Base-by-base conservation (phyloP, 2,329 filamentous ascomycete genomes). In the Dendryphion nanum region DNA sequence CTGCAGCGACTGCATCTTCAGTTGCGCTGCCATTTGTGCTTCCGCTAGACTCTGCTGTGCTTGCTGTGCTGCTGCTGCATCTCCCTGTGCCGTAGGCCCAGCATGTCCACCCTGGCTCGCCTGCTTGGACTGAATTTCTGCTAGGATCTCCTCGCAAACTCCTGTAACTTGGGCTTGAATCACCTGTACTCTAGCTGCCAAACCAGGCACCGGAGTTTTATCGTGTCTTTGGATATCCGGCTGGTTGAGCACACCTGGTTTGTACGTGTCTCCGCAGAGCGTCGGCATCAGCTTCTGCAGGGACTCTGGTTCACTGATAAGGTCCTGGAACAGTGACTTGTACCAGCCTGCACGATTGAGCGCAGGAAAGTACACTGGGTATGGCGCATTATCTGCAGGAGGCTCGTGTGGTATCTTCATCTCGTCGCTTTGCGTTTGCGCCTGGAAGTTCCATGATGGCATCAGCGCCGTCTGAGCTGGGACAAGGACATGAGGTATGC, bases 321-420 rank as follows among this genome's bases (percentile, higher is more conserved):
- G 42, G 24, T 61, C 55, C 5, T 63, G 45, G 32, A 65, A 63
- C 31, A 64, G 51, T 21, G 55, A 62, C 32, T 63, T 63, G 45
- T 63, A 64, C 58, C 59, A 64, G 2, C 59, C 62, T 6, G 60
- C 50, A 4, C 60, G 57, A 21, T 63, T 64, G 23, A 64, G 45
- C 4, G 60, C 62, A 8, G 62, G 57, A 47, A 63, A 57, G 37
- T 65, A 64, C 5, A 44, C 40, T 10, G 57, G 35, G 32, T 54
- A 53, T 0, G 33, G 26, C 7, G 41, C 19, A 15, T 24, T 45
- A 4, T 38, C 33, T 14, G 48, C 37, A 2, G 45, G 40, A 6
- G 40, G 33, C 15, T 50, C 40, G 12, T 39, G 10, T 17, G 39
- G 35, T 10, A 63, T 44, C 31, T 45, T 50, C 15, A 60, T 34